Conservation (phyloP, 495 filamentous ascomycete genomes). For the Chaetomium cochliodes region DNA sequence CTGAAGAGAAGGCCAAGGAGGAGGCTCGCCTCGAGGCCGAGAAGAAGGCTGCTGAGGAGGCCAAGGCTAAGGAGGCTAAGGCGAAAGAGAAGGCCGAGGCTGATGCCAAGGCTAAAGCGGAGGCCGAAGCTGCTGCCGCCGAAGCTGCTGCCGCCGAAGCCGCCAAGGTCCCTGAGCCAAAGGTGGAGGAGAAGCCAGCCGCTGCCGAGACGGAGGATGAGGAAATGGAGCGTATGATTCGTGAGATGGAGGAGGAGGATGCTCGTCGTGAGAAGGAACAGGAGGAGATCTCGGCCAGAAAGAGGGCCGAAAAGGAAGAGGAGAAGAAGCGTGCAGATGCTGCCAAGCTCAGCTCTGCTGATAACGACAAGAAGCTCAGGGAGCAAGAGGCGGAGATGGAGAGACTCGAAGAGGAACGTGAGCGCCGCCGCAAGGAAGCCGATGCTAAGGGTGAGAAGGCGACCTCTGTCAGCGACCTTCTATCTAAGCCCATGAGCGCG, state of each 20-base stretch:
- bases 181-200: slow-evolving; percentile 14
- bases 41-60: slow-evolving; percentile 41
- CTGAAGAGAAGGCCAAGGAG: slow-evolving; percentile 58
- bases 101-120: slow-evolving; percentile 43
- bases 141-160: slow-evolving; percentile 31
- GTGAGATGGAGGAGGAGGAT: slow-evolving; percentile 55
- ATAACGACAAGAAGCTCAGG: slow-evolving; percentile 59
- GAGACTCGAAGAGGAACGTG: slow-evolving; percentile 54
- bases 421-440: slow-evolving; percentile 46
- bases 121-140: slow-evolving; percentile 34
- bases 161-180: slow-evolving; percentile 34
- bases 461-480: slow-evolving; percentile 36
- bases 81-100: slow-evolving; percentile 41
- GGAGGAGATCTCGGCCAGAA: slow-evolving; percentile 61
- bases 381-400: slow-evolving; percentile 57
- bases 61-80: slow-evolving; percentile 46
- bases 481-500: slow-evolving; percentile 46
- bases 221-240: slow-evolving; percentile 48
- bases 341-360: slow-evolving; percentile 40
- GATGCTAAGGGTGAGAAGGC: slow-evolving; percentile 35
- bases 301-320: slow-evolving; percentile 52
- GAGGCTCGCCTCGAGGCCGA: slow-evolving; percentile 47
- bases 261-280: slow-evolving; percentile 53
- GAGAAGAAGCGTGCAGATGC: slow-evolving; percentile 59
- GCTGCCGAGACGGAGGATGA: slow-evolving; percentile 22